phyloP scores from a whole-genome alignment of 2,329 filamentous ascomycete genomes.

The Apiospora arundinis region DNA sequence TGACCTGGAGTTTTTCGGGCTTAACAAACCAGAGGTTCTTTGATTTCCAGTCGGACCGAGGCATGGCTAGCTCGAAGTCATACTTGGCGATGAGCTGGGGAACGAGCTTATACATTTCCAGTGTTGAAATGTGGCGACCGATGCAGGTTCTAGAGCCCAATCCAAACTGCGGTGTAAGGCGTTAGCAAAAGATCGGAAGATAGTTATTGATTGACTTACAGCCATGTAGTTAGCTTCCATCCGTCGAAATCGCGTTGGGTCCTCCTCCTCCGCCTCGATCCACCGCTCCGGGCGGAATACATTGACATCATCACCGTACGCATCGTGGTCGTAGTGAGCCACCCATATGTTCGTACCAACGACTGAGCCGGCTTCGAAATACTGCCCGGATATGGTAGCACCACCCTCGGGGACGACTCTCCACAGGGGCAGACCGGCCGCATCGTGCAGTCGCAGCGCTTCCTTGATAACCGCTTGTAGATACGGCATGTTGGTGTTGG shows the following conservation, averaged over 20 bases:
- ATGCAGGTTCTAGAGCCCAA: not conserved
- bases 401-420: slow-evolving; percentile 20
- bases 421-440: slow-evolving; percentile 20
- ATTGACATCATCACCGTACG: slow-evolving; percentile 39
- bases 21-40: not conserved
- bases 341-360: slow-evolving; percentile 40
- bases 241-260: not conserved
- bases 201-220: not conserved
- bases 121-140: not conserved
- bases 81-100: not conserved
- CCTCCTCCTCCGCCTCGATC: slow-evolving; percentile 28
- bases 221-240: not conserved
- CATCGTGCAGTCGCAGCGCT: slow-evolving; percentile 21
- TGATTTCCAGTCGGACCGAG: not conserved
- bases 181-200: not conserved
- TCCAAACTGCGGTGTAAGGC: not conserved
- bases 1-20: not conserved
- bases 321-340: slow-evolving; percentile 31
- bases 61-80: not conserved
- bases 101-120: not conserved
- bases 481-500: not conserved
- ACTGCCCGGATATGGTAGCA: slow-evolving; percentile 29
- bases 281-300: slow-evolving; percentile 43
- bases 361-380: slow-evolving; percentile 41
- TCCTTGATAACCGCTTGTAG: slow-evolving; percentile 23